Base-by-base conservation (phyloP, 1,139 yeast species). In the Yamadazyma dendronema region DNA sequence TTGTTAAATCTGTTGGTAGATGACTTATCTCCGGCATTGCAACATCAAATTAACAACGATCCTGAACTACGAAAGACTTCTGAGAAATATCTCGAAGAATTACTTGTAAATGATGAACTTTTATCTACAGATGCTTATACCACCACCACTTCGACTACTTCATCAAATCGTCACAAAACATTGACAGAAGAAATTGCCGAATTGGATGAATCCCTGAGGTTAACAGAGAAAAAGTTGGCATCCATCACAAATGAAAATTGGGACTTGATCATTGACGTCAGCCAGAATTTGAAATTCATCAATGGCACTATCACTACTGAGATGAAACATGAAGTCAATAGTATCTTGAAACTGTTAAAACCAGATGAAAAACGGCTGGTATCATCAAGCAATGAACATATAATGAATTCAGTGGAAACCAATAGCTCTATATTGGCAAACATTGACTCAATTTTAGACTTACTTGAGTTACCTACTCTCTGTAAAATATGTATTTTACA, bases 401-500 rank as follows among this genome's bases (percentile, higher is more conserved):
- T 59, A 27, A 44, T 44, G 11, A 38, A 42, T 4, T 44, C 60
- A 7, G 54, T 67, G 26, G 49, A 53, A 10, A 48, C 53, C 4
- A 61, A 61, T 40, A 60, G 58, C 40, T 53, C 63, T 4, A 53
- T 87, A 8, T 61, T 86, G 31, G 69, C 77, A 27, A 82, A 84
- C 47, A 74, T 88, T 47, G 92, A 84, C 44, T 75, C 81, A 21
- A 71, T 89, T 9, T 77, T 85, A 44, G 96, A 87, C 50, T 72
- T 89, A 9, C 66, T 90, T 44, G 96, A 88, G 53, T 65, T 92
- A 23, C 97, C 97, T 0, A 74, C 94, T 2, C 60, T 90, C 36
- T 81, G 94, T 29, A 74, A 80, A 38, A 79, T 90, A n/a, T 87
- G 97, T 59, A 87, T 89, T 5, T 70, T 79, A 36, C 84, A 85